Conservation (phyloP, 805 yeast species). For the Sugiyamaella americana region DNA sequence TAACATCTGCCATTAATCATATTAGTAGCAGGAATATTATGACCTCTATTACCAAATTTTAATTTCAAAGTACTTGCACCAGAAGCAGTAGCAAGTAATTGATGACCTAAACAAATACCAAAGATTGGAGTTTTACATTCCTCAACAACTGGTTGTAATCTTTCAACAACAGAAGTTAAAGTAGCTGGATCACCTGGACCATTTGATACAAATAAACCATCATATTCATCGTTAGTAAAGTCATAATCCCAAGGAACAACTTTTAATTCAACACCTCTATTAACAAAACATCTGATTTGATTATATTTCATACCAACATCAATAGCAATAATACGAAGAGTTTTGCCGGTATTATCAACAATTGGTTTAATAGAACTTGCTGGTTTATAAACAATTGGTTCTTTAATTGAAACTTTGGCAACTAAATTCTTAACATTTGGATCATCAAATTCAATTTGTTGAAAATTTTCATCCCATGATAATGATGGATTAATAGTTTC, state of each 20-base stretch:
- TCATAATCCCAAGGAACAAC: constrained; percentile 97
- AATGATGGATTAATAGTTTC: constrained; percentile 33
- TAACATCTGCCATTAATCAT: constrained; percentile 90
- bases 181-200: constrained; percentile 99
- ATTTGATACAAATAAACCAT: constrained; percentile 92
- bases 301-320: constrained; percentile 98
- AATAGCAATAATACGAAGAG: constrained; percentile 76
- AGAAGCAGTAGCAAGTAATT: constrained; percentile 86
- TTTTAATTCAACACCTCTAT: constrained; percentile 90
- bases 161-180: constrained; percentile 59
- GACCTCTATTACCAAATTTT: constrained; percentile 99
- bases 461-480: constrained; percentile 59
- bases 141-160: constrained; percentile 51
- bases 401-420: constrained; percentile 75
- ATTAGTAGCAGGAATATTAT: constrained; percentile 93
- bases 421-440: constrained; percentile 91
- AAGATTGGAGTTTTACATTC: constrained; percentile 80
- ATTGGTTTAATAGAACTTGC: constrained; percentile 40
- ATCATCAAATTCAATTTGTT: constrained; percentile 82
- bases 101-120: constrained; percentile 99
- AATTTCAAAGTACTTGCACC: constrained; percentile 90
- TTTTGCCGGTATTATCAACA: constrained; percentile 61
- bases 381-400: constrained; percentile 75
- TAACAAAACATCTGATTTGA: constrained; percentile 94
- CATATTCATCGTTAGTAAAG: constrained; percentile 66